These are phyloP conservation scores for Helminthosporium solani DNA, from an alignment of 2,329 filamentous ascomycete genomes.

Conservation along the genomic window DNA sequence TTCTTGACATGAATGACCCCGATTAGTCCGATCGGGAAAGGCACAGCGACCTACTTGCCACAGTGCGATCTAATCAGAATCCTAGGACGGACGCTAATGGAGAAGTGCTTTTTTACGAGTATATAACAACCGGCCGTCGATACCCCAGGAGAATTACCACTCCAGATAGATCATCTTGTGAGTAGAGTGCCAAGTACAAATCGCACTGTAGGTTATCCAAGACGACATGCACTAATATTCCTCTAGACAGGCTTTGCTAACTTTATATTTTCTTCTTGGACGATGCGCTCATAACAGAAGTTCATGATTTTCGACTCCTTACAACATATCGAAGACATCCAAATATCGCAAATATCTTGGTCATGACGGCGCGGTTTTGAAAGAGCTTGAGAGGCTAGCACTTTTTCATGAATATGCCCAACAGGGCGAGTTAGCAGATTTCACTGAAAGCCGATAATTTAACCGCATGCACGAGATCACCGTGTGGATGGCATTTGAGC, in stretches of 20 bases:
- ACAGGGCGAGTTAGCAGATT: constrained; percentile 16
- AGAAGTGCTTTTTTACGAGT: constrained; percentile 6
- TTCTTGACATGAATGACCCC: too few relatives aligned
- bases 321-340: constrained; percentile 4
- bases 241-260: too few relatives aligned
- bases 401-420: constrained; percentile 22
- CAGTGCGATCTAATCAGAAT: not conserved
- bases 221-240: too few relatives aligned
- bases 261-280: not conserved
- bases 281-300: not conserved
- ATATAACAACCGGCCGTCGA: not conserved
- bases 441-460: constrained; percentile 3
- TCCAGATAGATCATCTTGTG: too few relatives aligned
- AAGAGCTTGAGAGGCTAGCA: constrained; percentile 10
- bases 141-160: too few relatives aligned
- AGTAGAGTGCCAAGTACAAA: too few relatives aligned
- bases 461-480: constrained; percentile 20
- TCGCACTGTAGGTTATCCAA: too few relatives aligned
- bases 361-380: constrained; percentile 1
- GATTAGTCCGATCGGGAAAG: too few relatives aligned
- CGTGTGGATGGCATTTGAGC: constrained; percentile 23
- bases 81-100: constrained; percentile 10
- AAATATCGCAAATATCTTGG: constrained; percentile 15
- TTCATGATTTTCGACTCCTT: not conserved
- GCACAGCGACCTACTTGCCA: too few relatives aligned